Conservation (phyloP, 441 rosid genomes). For the Macaranga tanarius region DNA sequence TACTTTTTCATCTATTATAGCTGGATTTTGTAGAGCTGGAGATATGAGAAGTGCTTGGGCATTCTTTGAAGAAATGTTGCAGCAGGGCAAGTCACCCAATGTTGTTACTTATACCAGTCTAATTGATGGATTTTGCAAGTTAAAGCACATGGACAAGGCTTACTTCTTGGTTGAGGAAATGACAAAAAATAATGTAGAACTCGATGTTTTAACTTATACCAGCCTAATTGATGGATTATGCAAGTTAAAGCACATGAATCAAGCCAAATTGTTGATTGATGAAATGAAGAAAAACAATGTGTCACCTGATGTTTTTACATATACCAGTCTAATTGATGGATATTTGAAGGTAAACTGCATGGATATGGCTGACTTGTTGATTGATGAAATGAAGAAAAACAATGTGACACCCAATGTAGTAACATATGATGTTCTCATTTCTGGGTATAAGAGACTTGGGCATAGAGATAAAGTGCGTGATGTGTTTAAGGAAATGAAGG, state of each 20-base stretch:
- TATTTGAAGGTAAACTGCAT: conserved; percentile 39
- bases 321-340: conserved; percentile 54
- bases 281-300: conserved; percentile 43
- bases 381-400: conserved; percentile 41
- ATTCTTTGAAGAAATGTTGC: conserved; percentile 34
- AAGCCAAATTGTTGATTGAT: conserved; percentile 32
- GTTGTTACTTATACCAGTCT: conserved; percentile 52
- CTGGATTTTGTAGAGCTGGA: conserved; percentile 44
- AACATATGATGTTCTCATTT: conserved; percentile 45
- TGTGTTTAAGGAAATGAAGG: conserved; percentile 46
- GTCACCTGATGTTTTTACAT: conserved; percentile 45
- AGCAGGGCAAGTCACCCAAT: conserved; percentile 35
- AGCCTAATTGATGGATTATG: conserved; percentile 52
- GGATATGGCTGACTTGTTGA: conserved; percentile 41
- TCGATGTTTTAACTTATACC: conserved; percentile 48
- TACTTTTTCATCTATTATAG: conserved; percentile 46
- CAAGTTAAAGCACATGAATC: conserved; percentile 43
- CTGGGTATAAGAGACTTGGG: conserved; percentile 39
- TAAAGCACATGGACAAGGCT: conserved; percentile 44
- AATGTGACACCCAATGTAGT: conserved; percentile 39
- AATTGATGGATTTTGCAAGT: conserved; percentile 49
- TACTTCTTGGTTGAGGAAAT: conserved; percentile 35
- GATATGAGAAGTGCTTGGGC: conserved; percentile 45
- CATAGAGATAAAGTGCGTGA: conserved; percentile 29
- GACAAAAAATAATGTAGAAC: conserved; percentile 36